Evolutionary conservation across 2,329 filamentous ascomycete species (phyloP), one percentile per base, ranked within the genome.

Genomic region (Penicillium sp.): DNA sequence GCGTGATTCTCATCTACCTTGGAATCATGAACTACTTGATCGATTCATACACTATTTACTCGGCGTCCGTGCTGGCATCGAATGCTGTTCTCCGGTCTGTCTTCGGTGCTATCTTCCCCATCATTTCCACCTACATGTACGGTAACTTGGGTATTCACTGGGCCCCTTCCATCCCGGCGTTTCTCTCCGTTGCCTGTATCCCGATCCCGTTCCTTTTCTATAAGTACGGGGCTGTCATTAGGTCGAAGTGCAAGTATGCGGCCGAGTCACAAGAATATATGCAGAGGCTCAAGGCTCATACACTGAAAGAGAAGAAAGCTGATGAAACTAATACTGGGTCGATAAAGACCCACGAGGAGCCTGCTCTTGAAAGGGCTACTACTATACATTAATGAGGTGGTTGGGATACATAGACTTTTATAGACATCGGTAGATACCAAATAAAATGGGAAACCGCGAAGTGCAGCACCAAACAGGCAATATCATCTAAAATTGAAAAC

Each of bases 21-120:
- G 50, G 43, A 10, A 46, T 45, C 40, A 54, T 44, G 51, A 54
- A 54, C 45, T 54, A 54, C 23, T 23, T 49, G 39, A 49, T 54
- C 21, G 51, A 54, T 36, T 54, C 51, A 6, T 49, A 54, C n/a
- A 44, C 51, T 2, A 48, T 49, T 21, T 54, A 43, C 29, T 36
- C 51, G 3, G 51, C 44, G 3, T 54, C 51, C 6, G 45, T 53
- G 6, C 37, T 53, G 4, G 51, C 51, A 5, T 45, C 42, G 16
- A 54, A 54, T 36, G 44, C 51, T 14, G 51, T 54, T 7, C 51
- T 54, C 6, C 45, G 51, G 9, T 54, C 51, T 9, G 37, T 49
- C 28, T 53, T 53, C 10, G 51, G 51, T 5, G 51, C 44, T 5
- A 45, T 53, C 11, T 48, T 53, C 13, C 51, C 51, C 16, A 49